Evolutionary conservation across 2,329 filamentous ascomycete genomes (phyloP).

Genomic region (Fusarium odoratissimum): DNA sequence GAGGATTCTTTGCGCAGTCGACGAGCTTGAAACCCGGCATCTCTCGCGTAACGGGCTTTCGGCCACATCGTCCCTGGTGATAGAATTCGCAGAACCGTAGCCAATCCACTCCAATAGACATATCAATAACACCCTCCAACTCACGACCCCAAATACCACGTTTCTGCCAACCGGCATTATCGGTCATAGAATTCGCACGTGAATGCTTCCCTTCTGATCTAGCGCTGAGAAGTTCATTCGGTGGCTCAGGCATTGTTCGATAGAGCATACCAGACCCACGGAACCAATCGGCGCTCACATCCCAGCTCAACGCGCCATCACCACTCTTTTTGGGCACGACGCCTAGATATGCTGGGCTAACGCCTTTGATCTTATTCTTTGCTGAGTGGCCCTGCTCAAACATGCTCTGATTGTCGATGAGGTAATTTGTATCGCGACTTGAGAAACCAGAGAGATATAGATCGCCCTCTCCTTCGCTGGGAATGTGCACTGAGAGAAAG

Average conservation of each 20-base stretch:
- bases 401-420: conserved; percentile 48
- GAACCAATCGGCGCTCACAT: conserved; percentile 50
- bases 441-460: conserved; percentile 50
- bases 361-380: conserved; percentile 45
- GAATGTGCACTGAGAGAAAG: conserved; percentile 49
- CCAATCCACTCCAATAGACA: conserved; percentile 49
- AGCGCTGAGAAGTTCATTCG: conserved; percentile 43
- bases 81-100: conserved; percentile 50
- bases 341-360: conserved; percentile 48
- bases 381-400: conserved; percentile 48
- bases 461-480: conserved; percentile 47
- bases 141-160: conserved; percentile 52
- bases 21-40: conserved; percentile 50
- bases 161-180: conserved; percentile 44
- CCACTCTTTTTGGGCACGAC: conserved; percentile 50
- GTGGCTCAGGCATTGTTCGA: conserved; percentile 45
- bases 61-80: conserved; percentile 49
- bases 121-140: conserved; percentile 46
- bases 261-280: conserved; percentile 50
- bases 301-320: conserved; percentile 45
- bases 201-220: conserved; percentile 33
- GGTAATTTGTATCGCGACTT: conserved; percentile 50
- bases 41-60: conserved; percentile 39
- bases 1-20: conserved; percentile 50
- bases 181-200: conserved; percentile 32